These are phyloP conservation scores for Tulasnella sp. DNA, from an alignment of 768 basidiomycete genomes.

Conservation along the genomic window DNA sequence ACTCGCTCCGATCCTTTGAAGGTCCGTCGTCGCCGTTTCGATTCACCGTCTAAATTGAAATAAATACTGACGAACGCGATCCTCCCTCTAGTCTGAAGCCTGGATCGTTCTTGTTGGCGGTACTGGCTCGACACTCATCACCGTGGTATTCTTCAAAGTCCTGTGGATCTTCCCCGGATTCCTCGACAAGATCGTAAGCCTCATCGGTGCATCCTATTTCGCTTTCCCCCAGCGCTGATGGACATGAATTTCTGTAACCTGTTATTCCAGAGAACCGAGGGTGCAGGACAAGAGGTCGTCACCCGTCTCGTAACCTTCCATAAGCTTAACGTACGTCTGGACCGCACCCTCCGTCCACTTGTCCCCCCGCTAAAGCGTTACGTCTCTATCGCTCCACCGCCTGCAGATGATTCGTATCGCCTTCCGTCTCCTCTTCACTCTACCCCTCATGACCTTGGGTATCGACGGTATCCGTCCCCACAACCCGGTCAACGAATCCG, in stretches of 20 bases:
- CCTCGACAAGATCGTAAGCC: conserved; percentile 49
- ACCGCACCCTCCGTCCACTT: neutral
- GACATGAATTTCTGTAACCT: neutral
- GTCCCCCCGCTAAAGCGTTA: neutral
- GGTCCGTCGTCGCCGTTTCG: conserved; percentile 33
- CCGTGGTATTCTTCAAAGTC: conserved; percentile 62
- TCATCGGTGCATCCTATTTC: neutral
- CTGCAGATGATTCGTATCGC: conserved; percentile 57
- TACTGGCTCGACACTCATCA: conserved; percentile 53
- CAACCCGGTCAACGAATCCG: conserved; percentile 19
- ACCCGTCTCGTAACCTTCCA: conserved; percentile 67
- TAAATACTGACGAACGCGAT: neutral
- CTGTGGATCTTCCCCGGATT: conserved; percentile 56
- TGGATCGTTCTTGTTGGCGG: conserved; percentile 68
- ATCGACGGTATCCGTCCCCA: conserved; percentile 50
- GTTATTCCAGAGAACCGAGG: conserved; percentile 40
- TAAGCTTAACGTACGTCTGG: conserved; percentile 60
- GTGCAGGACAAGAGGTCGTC: conserved; percentile 67
- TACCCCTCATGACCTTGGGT: conserved; percentile 58
- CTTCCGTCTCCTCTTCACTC: conserved; percentile 64
- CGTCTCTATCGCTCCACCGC: neutral
- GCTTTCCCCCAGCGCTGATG: neutral
- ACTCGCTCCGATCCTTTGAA: conserved; percentile 51
- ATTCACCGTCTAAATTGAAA: neutral
- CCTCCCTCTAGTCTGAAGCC: conserved; percentile 46